Evolutionary conservation across 306 rosid genomes (phyloP).

Genomic region (Begonia fuchsioides): DNA sequence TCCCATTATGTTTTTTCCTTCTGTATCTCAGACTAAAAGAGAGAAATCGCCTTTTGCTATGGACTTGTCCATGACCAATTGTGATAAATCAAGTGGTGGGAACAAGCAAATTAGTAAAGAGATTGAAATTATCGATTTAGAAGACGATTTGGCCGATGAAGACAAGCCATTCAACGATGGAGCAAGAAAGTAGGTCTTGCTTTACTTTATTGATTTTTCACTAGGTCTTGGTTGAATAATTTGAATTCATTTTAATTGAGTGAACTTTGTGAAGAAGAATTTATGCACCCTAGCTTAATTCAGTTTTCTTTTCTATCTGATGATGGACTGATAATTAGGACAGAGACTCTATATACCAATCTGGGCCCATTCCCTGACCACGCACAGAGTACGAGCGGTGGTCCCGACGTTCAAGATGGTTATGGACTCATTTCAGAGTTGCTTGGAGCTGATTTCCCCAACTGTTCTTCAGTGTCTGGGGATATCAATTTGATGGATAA

Average conservation of each 20-base stretch:
- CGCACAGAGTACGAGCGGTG: constrained; percentile 42
- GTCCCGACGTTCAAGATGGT: constrained; percentile 79
- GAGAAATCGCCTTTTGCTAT: constrained; percentile 36
- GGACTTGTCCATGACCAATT: constrained; percentile 53
- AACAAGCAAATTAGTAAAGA: constrained; percentile 39
- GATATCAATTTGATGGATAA: constrained; percentile 56
- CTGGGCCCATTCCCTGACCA: constrained; percentile 61
- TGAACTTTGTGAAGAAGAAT: too few species aligned
- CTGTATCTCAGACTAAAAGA: constrained; percentile 43
- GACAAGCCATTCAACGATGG: constrained; percentile 34
- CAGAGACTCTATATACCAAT: constrained; percentile 44
- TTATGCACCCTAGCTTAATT: neutral
- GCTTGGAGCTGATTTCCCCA: constrained; percentile 62
- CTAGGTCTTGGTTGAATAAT: neutral
- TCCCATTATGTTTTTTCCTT: constrained; percentile 29
- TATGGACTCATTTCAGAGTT: constrained; percentile 83
- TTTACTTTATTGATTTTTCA: too few species aligned
- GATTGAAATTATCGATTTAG: constrained; percentile 93
- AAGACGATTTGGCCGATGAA: constrained; percentile 44
- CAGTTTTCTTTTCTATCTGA: constrained; percentile 9
- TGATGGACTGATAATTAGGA: constrained; percentile 42
- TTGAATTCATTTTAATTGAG: too few species aligned
- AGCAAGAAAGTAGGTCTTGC: constrained; percentile 53
- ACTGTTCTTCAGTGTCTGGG: constrained; percentile 62
- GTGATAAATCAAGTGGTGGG: constrained; percentile 34